Base-by-base conservation (phyloP, 345 rosid genomes). In the Schrenkiella parvula region DNA sequence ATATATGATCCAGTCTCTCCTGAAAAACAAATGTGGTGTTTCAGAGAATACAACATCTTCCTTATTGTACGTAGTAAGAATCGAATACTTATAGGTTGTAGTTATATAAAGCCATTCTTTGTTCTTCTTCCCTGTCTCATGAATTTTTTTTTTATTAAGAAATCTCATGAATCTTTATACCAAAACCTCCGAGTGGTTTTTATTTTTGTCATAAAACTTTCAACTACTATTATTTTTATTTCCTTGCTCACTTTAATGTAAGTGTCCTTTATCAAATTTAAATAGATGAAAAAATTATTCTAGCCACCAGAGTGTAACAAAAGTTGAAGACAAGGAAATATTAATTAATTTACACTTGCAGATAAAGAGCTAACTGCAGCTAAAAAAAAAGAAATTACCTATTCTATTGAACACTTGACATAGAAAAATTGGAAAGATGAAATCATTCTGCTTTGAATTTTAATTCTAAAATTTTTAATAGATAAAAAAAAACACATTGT, bases 281-380 rank as follows among this genome's bases (percentile, higher is more conserved):
- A 42, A 22, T 17, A 12, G 1, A 12, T 28, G 21, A 50, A 34
- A 67, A 2, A 13, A 18, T 48, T 29, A 60, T 22, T 19, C 60
- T 70, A 70, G 59, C 22, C 39, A 19, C 68, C 10, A 29, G 50
- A 13, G 31, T 37, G 4, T 70, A 8, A 70, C 14, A 60, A 70
- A 70, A 48, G 67, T 48, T 5, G 31, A 48, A 38, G 32, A 70
- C 41, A 25, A 47, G 6, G 25, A 28, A 32, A 8, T 1, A 8
- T 35, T 70, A 48, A 9, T 35, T 59, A 37, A 59, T 48, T 2
- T 12, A 60, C 60, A 48, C 67, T 59, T 48, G 52, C 66, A 59
- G 29, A 70, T 60, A 71, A 50, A 18, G 12, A 60, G 41, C 10
- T 15, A 22, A 17, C 29, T 61, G 2, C n/a, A 17, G 13, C 65